Base-by-base conservation (phyloP, 2,329 filamentous ascomycete species). In the Fusarium mundagurra region DNA sequence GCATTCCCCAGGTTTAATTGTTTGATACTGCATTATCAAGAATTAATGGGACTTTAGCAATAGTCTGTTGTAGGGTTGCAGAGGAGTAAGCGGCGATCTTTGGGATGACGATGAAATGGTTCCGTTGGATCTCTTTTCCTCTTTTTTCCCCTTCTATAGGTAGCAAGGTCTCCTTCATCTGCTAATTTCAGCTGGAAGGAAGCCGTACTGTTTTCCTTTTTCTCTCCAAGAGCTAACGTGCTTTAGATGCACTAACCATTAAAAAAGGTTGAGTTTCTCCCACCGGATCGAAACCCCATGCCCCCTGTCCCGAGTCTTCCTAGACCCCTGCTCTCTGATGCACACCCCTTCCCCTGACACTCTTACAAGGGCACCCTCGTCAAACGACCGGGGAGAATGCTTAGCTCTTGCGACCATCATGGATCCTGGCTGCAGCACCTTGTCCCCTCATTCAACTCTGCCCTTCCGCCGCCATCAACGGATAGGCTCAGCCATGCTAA, bases 401-500 rank as follows among this genome's bases (percentile, higher is more conserved):
- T 66, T 71, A 71, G 72, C 50, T 45, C 47, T 63, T 47, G 61
- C 71, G 73, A 69, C 67, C 72, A 70, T 75, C 71, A 54, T 69
- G 76, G 72, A 77, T 73, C 75, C 75, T 57, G 53, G 27, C 48
- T 36, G 59, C 64, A 57, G 61, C 53, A 29, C 67, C 66, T 69
- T 57, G 61, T 47, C 63, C 47, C 67, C 68, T 74, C 71, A 34
- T 65, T 72, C 67, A 18, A 66, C 61, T 68, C 34, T 67, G 70
- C 75, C 70, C 68, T 79, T 78, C 79, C 77, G 78, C 74, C 74
- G 77, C 79, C 78, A 80, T 80, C 64, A 62, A 78, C 78, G 79
- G 78, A 80, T 80, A 80, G 74, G 77, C 73, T 79, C 78, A 81
- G 79, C 79, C 78, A 81, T 80, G 77, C 77, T 77, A 79, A 80